phyloP scores from a whole-genome alignment of 371 early-diverging fungal genomes.

The Syncephalastrum contaminatum region DNA sequence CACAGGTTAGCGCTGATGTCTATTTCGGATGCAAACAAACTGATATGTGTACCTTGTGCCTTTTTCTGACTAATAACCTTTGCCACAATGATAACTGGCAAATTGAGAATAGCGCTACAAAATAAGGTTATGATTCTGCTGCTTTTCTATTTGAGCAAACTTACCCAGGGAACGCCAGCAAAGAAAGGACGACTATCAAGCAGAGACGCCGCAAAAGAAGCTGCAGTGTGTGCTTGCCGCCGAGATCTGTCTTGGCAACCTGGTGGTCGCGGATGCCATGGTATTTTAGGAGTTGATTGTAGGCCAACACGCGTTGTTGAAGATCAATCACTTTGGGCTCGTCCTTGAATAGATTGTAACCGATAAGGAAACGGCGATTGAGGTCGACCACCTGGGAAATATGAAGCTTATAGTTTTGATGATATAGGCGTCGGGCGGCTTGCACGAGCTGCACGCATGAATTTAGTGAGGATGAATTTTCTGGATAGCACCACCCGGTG shows the following conservation, averaged over 20 bases:
- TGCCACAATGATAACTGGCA: constrained; percentile 79
- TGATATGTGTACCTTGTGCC: constrained; percentile 55
- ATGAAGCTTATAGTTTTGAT: constrained; percentile 80
- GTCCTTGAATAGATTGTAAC: constrained; percentile 77
- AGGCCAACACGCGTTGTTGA: constrained; percentile 73
- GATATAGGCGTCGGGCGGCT: constrained; percentile 91
- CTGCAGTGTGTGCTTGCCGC: constrained; percentile 65
- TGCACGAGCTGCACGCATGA: constrained; percentile 70
- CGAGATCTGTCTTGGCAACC: constrained; percentile 81
- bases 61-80: constrained; percentile 73
- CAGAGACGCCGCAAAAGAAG: constrained; percentile 67
- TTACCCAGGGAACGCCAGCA: constrained; percentile 87
- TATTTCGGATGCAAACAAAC: too few relatives aligned
- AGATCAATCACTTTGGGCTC: constrained; percentile 79
- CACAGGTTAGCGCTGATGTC: background rate
- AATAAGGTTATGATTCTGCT: background rate
- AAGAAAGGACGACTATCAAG: constrained; percentile 68
- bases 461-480: background rate
- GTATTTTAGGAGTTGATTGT: constrained; percentile 85
- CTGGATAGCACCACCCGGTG: too few relatives aligned
- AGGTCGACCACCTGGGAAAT: constrained; percentile 85
- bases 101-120: constrained; percentile 71
- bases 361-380: constrained; percentile 88
- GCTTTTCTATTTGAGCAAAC: constrained; percentile 6
- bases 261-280: constrained; percentile 96